Base-by-base conservation (phyloP, 2,329 filamentous ascomycete species). In the Amauroascus niger region DNA sequence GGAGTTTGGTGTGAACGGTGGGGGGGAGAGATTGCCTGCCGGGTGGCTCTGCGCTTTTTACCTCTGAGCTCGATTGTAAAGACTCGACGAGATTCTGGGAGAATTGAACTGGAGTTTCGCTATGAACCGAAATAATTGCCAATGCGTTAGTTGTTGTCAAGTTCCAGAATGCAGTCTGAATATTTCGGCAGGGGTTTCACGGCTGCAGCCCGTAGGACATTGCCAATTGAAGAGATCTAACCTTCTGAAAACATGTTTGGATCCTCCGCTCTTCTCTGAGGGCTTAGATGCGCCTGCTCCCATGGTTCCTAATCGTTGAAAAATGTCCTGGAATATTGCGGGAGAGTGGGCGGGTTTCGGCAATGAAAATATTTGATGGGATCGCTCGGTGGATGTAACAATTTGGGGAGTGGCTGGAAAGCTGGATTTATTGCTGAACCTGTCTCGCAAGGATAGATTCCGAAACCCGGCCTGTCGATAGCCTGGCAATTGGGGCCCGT, bases 11-110 rank as follows among this genome's bases (percentile, higher is more conserved):
- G 20, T 33, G 44, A 5, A 33, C n/a, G 14, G 41, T 55, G 45
- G 26, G 22, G 51, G 20, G 30, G 41, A 16, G 18, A 14, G 9
- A 53, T 43, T 18, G 35, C n/a, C 13, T 8, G 32, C n/a, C n/a
- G 7, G 11, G 35, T 6, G 5, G 16, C 8, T 9, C 9, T 18
- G 30, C 33, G 40, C n/a, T n/a, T n/a, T n/a, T 65, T 79, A 95
- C 90, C 82, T 96, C 89, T 63, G 85, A 79, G 75, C 82, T 95
- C 58, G 82, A 80, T 70, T 95, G 88, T 57, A 97, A 78, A 57
- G 84, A 82, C 65, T 95, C 84, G 64, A 94, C 79, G 65, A 96
- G 77, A 66, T 87, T 83, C 66, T 87, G 83, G 61, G 89, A 95
- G 70, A 95, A 84, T 61, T 79, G 76, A 58, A 85, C 77, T 57